A percentile compares a stretch with the other conserved stretches of the same genome.
phyloP scores from a whole-genome alignment of 1,284 basidiomycete species.

The Sporisorium scitamineum region DNA sequence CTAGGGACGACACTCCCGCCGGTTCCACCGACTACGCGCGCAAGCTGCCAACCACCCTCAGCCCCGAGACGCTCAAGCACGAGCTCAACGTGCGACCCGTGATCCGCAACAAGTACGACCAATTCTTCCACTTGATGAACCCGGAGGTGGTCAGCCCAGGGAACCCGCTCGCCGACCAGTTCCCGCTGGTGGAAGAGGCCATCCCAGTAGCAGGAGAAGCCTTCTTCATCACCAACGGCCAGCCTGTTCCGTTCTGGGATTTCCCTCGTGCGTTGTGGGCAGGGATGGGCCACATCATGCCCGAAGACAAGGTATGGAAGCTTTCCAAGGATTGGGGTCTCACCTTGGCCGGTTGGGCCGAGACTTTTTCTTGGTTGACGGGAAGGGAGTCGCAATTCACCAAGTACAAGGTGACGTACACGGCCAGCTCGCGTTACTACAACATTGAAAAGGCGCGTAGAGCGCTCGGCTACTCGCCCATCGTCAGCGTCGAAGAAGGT shows the following conservation, averaged over 20 bases:
- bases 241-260: constrained; percentile 97
- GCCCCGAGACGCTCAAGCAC: constrained; percentile 73
- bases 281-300: constrained; percentile 64
- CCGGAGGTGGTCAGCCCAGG: constrained; percentile 49
- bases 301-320: constrained; percentile 50
- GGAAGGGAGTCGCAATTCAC: constrained; percentile 91
- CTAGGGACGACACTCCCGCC: constrained; percentile 51
- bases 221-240: constrained; percentile 98
- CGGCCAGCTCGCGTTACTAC: constrained; percentile 79
- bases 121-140: constrained; percentile 70
- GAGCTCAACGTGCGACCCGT: constrained; percentile 74
- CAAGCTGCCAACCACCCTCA: constrained; percentile 49
- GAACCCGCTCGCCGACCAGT: constrained; percentile 53
- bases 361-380: constrained; percentile 80
- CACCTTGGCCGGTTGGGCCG: constrained; percentile 71
- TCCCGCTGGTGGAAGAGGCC: constrained; percentile 70
- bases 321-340: constrained; percentile 58
- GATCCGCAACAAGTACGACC: constrained; percentile 78
- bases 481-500: constrained; percentile 89
- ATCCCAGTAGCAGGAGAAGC: constrained; percentile 89
- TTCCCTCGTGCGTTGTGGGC: constrained; percentile 88
- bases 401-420: constrained; percentile 82
- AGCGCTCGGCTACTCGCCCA: constrained; percentile 90
- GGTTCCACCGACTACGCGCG: constrained; percentile 64
- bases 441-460: constrained; percentile 95